Evolutionary conservation across 768 basidiomycete genomes (phyloP).

Genomic region (Cantharellus anzutake): DNA sequence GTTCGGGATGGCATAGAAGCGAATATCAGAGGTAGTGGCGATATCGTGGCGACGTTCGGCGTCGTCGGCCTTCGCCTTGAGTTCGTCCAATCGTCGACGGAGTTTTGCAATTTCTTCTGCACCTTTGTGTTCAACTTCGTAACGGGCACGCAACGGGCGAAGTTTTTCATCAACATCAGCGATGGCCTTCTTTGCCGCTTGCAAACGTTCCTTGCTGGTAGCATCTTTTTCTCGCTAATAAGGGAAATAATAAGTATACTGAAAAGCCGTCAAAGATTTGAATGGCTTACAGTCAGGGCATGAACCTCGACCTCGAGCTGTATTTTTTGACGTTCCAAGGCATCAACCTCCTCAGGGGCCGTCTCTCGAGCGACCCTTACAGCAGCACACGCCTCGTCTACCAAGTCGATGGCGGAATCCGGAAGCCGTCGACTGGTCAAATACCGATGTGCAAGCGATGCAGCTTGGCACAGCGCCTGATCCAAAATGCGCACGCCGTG

Average conservation of each 20-base stretch:
- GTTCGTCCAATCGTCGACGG: conserved; percentile 70
- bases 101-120: conserved; percentile 64
- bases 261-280: not conserved
- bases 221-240: conserved; percentile 59
- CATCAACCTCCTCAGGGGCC: conserved; percentile 83
- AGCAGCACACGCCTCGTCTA: conserved; percentile 82
- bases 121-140: conserved; percentile 69
- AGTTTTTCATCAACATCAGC: conserved; percentile 74
- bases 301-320: conserved; percentile 92
- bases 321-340: conserved; percentile 69
- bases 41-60: conserved; percentile 74
- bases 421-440: conserved; percentile 64
- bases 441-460: conserved; percentile 84
- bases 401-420: conserved; percentile 77
- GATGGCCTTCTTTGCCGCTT: conserved; percentile 52
- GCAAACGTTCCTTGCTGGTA: conserved; percentile 70
- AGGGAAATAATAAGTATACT: not conserved
- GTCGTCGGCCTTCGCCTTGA: conserved; percentile 81
- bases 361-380: conserved; percentile 81
- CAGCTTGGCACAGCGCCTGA: conserved; percentile 72
- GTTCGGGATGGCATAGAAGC: conserved; percentile 85
- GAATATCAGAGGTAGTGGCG: conserved; percentile 65
- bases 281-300: conserved; percentile 38
- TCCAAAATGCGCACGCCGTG: conserved; percentile 84
- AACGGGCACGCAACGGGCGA: conserved; percentile 61